Percentiles rank a stretch among this genome's conserved stretches.
Evolutionary conservation across 2,329 filamentous ascomycete genomes (phyloP).

Genomic region (Pseudocercospora eumusae): DNA sequence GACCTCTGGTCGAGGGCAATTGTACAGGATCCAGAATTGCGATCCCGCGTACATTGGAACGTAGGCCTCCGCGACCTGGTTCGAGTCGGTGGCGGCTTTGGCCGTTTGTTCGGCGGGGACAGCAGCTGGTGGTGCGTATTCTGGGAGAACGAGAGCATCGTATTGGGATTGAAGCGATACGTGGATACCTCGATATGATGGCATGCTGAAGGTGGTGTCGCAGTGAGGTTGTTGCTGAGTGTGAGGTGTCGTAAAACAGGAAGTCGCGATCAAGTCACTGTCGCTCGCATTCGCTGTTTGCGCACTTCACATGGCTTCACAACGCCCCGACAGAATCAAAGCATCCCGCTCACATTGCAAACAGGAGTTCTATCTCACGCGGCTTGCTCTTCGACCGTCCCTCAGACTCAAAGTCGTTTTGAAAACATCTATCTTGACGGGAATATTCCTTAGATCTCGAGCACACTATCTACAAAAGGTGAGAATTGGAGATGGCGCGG

Average conservation of each 20-base stretch:
- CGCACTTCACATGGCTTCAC: neutral
- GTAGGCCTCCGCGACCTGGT: slow-evolving; percentile 8
- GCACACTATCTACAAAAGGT: too few species aligned
- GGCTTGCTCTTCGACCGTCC: too few species aligned
- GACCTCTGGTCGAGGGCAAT: slow-evolving; percentile 28
- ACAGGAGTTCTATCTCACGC: neutral
- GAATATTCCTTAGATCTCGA: too few species aligned
- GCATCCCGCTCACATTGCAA: neutral
- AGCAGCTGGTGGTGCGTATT: slow-evolving; percentile 41
- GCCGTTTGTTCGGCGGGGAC: slow-evolving; percentile 34
- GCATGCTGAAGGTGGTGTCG: slow-evolving; percentile 31
- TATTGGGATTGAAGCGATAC: slow-evolving; percentile 47
- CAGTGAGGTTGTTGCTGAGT: neutral
- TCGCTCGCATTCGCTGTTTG: neutral
- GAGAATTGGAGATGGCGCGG: neutral
- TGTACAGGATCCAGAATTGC: slow-evolving; percentile 49
- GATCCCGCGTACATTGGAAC: slow-evolving; percentile 29
- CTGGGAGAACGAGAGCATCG: slow-evolving; percentile 44
- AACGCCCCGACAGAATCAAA: neutral
- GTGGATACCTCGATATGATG: slow-evolving; percentile 42
- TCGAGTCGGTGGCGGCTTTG: slow-evolving; percentile 12
- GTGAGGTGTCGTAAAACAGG: neutral
- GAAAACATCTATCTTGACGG: neutral
- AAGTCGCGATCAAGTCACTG: slow-evolving; percentile 1
- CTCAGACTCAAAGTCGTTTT: neutral